Base-by-base conservation (phyloP, 176 grass and related monocot genomes). In the Puccinellia tenuiflora region DNA sequence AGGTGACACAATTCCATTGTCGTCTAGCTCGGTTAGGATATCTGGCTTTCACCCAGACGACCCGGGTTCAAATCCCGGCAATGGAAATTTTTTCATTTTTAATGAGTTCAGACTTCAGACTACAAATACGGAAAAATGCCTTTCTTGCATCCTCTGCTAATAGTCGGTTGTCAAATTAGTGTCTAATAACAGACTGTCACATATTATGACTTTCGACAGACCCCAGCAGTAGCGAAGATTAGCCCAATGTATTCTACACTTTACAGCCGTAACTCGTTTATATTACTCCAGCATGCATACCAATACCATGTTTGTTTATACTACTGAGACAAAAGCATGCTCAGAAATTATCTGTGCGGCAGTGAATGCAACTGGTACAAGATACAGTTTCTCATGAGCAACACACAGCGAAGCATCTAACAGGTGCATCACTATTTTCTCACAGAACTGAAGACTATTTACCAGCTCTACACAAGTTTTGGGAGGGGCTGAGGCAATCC, bases 61-160 rank as follows among this genome's bases (percentile, higher is more conserved):
- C 95, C 92, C 95, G 92, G 90, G 88, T 98, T 98, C 92, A 94
- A 95, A 95, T 98, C n/a, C n/a, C n/a, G n/a, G n/a, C n/a, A n/a
- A n/a, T n/a, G n/a, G n/a, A n/a, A n/a, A n/a, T n/a, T n/a, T n/a
- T n/a, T n/a, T n/a, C 6, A 1, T 72, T 72, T 71, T 65, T 63
- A n/a, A n/a, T n/a, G 1, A 46, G 14, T 14, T 46, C 15, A 14
- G 43, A 10, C 0, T 46, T 46, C 12, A 1, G 12, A 46, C 12
- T 14, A 4, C 12, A 46, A 46, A 46, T 14, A 4, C 3, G 13
- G 43, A 9, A 3, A 46, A 48, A 48, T 5, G 14, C 6, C 4
- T 30, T 7, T 13, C 22, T 57, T 30, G n/a, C 54, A 4, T 57
- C 22, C 21, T 56, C n/a, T 24, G 20, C 53, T 2, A 55, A 22